These are phyloP conservation scores for Cochlearia excelsa DNA, from an alignment of 345 rosid genomes.

Conservation along the genomic window DNA sequence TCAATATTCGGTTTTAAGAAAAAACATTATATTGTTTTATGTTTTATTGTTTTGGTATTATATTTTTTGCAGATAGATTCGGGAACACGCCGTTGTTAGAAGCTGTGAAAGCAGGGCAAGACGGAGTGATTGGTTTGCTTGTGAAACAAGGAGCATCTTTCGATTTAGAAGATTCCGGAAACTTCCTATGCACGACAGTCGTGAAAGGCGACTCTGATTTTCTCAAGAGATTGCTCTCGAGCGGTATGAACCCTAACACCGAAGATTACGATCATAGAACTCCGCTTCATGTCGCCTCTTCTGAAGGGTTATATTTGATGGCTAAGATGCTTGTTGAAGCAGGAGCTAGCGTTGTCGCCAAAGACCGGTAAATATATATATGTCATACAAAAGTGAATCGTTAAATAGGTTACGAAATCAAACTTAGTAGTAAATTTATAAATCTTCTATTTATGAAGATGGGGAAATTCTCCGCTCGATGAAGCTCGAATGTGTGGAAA, in stretches of 20 bases:
- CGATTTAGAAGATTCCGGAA: conserved; percentile 70
- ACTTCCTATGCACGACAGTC: conserved; percentile 64
- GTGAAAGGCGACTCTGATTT: conserved; percentile 71
- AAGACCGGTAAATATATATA: conserved; percentile 60
- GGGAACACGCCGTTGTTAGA: conserved; percentile 85
- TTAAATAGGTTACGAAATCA: too few species aligned
- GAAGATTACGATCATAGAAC: conserved; percentile 87
- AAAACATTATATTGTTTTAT: not conserved
- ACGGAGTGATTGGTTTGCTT: conserved; percentile 58
- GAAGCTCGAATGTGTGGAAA: conserved; percentile 73
- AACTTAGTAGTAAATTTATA: too few species aligned
- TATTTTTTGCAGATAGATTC: conserved; percentile 56
- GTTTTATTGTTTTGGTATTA: conserved; percentile 4
- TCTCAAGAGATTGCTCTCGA: conserved; percentile 62
- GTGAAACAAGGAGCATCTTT: conserved; percentile 64
- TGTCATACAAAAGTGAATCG: not conserved
- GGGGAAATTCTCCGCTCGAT: conserved; percentile 84
- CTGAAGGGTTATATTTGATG: conserved; percentile 76
- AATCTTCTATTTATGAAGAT: conserved; percentile 40
- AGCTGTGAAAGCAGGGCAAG: conserved; percentile 74
- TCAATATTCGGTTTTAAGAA: not conserved
- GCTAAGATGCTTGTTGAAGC: conserved; percentile 74
- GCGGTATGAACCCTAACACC: conserved; percentile 77
- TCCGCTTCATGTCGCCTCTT: conserved; percentile 88
- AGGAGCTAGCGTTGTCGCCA: conserved; percentile 71